phyloP scores from a whole-genome alignment of 1,284 basidiomycete genomes.

The Malassezia sp. region DNA sequence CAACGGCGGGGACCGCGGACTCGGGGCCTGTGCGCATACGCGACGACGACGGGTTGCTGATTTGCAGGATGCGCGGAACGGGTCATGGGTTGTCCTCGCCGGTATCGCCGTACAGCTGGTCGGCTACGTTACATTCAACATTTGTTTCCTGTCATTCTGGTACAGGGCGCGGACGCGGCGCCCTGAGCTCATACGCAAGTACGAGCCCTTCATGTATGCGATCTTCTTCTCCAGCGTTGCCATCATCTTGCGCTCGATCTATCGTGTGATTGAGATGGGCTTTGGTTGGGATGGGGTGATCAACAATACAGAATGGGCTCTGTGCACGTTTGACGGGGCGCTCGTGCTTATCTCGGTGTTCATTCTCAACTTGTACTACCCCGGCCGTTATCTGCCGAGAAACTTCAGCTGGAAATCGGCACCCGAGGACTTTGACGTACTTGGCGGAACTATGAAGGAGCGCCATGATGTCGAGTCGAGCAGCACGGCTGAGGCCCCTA shows the following conservation, averaged over 20 bases:
- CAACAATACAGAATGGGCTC: slow-evolving; percentile 21
- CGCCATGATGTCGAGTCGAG: background rate
- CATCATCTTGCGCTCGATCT: slow-evolving; percentile 22
- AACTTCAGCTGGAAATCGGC: slow-evolving; percentile 13
- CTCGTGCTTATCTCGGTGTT: slow-evolving; percentile 17
- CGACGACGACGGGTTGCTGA: background rate
- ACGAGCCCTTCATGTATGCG: slow-evolving; percentile 13
- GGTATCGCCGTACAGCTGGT: slow-evolving; percentile 25
- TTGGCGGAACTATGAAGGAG: background rate
- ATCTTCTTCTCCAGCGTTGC: slow-evolving; percentile 17
- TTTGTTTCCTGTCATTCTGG: slow-evolving; percentile 15
- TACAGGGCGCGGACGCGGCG: background rate
- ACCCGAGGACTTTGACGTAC: no score
- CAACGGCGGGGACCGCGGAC: slow-evolving; percentile 19
- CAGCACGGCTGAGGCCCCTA: no score
- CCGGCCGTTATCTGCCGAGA: slow-evolving; percentile 16
- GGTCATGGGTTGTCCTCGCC: slow-evolving; percentile 19
- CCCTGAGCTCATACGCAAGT: no score
- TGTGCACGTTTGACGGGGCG: slow-evolving; percentile 21
- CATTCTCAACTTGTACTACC: slow-evolving; percentile 19
- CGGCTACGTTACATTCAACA: slow-evolving; percentile 21
- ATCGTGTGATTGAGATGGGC: slow-evolving; percentile 25
- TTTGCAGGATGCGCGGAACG: slow-evolving; percentile 2
- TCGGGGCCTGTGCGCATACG: no score
- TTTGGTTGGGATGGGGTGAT: slow-evolving; percentile 25